Evolutionary conservation across 2,329 filamentous ascomycete species (phyloP).

Genomic region (Fusarium nodosum): DNA sequence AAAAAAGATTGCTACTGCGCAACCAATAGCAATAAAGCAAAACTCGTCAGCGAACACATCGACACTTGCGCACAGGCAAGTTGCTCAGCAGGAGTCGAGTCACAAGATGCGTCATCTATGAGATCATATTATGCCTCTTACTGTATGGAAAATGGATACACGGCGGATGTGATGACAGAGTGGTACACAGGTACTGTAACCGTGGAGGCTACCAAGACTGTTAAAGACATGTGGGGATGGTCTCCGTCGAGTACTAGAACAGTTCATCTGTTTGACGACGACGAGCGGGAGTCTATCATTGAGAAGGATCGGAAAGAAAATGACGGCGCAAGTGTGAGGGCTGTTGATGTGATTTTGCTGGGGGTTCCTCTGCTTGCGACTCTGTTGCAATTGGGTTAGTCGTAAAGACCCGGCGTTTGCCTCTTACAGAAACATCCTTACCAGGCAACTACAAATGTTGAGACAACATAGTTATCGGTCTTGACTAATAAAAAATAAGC

Average conservation of each 20-base stretch:
- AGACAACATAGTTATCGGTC: not conserved
- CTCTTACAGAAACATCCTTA: not conserved
- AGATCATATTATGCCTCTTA: constrained; percentile 14
- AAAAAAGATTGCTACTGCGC: constrained; percentile 7
- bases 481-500: not conserved
- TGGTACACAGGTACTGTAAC: constrained; percentile 11
- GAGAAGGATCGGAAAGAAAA: not conserved
- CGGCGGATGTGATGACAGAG: not conserved
- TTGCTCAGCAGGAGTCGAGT: not conserved
- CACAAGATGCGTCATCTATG: constrained; percentile 9
- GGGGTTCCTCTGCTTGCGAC: not conserved
- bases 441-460: not conserved
- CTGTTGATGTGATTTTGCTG: not conserved
- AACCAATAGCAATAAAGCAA: not conserved
- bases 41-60: not conserved
- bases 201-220: not conserved
- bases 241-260: not conserved
- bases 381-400: not conserved
- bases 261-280: not conserved
- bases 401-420: not conserved
- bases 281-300: not conserved
- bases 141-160: constrained; percentile 9
- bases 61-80: constrained; percentile 10
- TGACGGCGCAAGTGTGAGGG: rapidly evolving
- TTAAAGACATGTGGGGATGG: constrained; percentile 9